Base-by-base conservation (phyloP, 2,329 filamentous ascomycete genomes). In the Magnaporthales sp. region DNA sequence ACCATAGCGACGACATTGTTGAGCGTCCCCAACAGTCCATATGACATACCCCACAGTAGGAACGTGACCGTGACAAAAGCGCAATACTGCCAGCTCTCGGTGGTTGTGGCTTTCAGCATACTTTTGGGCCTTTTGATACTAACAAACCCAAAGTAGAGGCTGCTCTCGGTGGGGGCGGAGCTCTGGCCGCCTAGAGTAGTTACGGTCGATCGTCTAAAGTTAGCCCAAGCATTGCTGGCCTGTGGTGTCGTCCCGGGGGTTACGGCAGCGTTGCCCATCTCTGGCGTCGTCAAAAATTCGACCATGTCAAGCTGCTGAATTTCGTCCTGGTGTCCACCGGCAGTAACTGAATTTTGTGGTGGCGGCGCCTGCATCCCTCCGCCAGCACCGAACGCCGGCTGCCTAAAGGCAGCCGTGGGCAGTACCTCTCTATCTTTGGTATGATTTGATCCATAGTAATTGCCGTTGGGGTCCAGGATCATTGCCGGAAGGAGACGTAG, bases 31-130 rank as follows among this genome's bases (percentile, higher is more conserved):
- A 97, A 81, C 1, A 97, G 83, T 0, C 93, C 93, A 71, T 97
- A 97, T 0, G 92, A 93, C 67, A 97, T 90, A 0, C 93, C 93
- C 93, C 92, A 72, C 2, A 97, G 80, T 70, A 96, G 88, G 77
- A 97, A 96, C 0, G 97, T 80, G 7, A 93, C 84, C 1, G 91
- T 91, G 26, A 96, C 92, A 69, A 92, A 81, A 19, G 85, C 83
- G 72, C 91, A 89, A 69, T 92, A 91, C 69, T 88, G 90, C 70
- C 91, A 79, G 0, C 89, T 91, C 69, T 93, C 89, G 11, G 77
- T 74, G 1, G 81, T 82, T 1, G 84, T 86, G 67, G 87, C 85
- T 26, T 86, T 81, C 8, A 92, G 84, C 80, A 93, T 88, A 73
- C 87, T 90, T 76, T 91, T 91, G 2, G 87, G 88, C 69, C 81